Evolutionary conservation across 106 monocot species (phyloP), one percentile per base, ranked within the genome.

Genomic region (Acorus calamus): DNA sequence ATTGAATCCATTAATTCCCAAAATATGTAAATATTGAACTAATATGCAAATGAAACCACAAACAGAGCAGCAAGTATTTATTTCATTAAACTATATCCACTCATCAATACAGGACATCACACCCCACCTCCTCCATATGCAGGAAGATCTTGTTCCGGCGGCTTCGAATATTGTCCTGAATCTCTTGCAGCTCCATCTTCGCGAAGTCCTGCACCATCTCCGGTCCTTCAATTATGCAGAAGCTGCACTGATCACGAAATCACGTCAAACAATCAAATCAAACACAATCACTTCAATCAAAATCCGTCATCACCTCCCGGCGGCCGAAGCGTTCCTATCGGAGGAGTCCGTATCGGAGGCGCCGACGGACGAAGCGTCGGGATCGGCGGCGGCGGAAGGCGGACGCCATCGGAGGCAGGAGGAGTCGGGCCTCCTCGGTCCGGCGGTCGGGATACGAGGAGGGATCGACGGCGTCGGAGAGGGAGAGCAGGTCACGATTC

Each of bases 91-190:
- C 28, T 28, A 28, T 28, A 28, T 28, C 28, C 28, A 28, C 28
- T 28, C 28, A 28, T 28, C 28, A 28, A 28, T 28, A 28, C 28
- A 28, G 28, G 28, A 28, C 28, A 28, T 28, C 28, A 28, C 28
- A 28, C 28, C 60, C 51, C 14, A 96, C 96, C 84, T 96, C 96
- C 75, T 96, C 96, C 96, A 96, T 96, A 62, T 85, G 96, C 72
- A 91, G 73, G 75, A 96, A 96, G 44, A 96, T 96, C 68, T 96
- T 96, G 67, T 96, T 96, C 63, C 96, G 62, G 4, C 96, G 77
- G 64, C 96, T 91, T 69, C 66, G 82, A 41, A 96, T 96, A 46
- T 91, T 90, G 59, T 96, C 96, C 72, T 87, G 90, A 76, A 96
- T 96, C 72, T 96, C 96, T 60, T 87, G 84, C 52, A 84, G 70